Evolutionary conservation across 805 yeast genomes (phyloP), one percentile per base, ranked within the genome.

Genomic region (Metahyphopichia silvanorum): DNA sequence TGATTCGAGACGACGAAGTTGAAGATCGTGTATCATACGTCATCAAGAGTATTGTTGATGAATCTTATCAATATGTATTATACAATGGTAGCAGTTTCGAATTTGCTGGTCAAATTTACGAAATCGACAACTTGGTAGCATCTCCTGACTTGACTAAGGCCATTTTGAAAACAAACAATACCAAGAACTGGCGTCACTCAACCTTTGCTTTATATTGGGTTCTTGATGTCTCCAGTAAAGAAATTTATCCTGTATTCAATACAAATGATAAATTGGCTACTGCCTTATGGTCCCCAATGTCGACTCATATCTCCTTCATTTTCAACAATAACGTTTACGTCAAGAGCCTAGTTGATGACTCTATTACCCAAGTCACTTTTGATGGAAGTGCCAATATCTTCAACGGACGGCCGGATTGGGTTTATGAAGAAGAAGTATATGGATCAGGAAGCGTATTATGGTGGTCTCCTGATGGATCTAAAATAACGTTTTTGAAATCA

Each of bases 391-490:
- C 40, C 0, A 57, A 68, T 12, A 60, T 82, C 4, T 67, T 71
- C 39, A 79, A 84, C 44, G 95, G 86, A 5, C 79, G 69, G 40
- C 79, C 89, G 0, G 93, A 84, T 48, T 85, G 94, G 93, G 80
- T 84, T 2, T 84, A 84, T 53, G 94, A 85, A 52, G 94, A 85
- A 49, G 95, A 85, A 47, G 85, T 85, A 1, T 56, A 79, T 9
- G 70, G 69, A 0, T 46, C 60, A 11, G 89, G 82, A 40, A 57
- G 53, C 21, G 77, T 83, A 0, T 59, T 83, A 9, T 83, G 87
- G 84, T 84, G 91, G 88, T 62, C 80, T 11, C 80, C 82, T 1
- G 76, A 77, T 40, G 84, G 80, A 42, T 52, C 74, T 2, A 62
- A 61, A 33, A 40, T 83, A 29, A 61, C 80, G 0, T 85, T 64